Evolutionary conservation across 1,139 yeast genomes (phyloP).

Genomic region (Debaryomyces nepalensis): DNA sequence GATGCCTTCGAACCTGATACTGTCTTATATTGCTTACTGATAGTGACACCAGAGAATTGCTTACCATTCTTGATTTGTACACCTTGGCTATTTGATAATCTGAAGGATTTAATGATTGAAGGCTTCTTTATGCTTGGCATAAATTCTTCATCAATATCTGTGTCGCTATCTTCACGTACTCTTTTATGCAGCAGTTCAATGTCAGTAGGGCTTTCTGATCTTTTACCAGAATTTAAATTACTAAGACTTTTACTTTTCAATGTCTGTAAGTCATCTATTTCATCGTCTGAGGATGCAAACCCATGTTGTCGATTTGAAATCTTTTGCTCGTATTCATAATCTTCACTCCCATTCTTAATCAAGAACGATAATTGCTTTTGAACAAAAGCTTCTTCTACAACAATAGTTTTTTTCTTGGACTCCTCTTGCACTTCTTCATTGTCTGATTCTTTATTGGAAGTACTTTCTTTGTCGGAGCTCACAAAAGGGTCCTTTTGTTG

Average conservation of each 20-base stretch:
- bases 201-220: constrained; percentile 26
- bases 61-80: constrained; percentile 44
- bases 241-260: constrained; percentile 54
- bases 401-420: constrained; percentile 28
- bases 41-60: constrained; percentile 56
- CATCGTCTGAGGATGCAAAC: constrained; percentile 38
- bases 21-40: constrained; percentile 58
- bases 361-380: constrained; percentile 68
- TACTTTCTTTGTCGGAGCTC: constrained; percentile 15
- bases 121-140: constrained; percentile 49
- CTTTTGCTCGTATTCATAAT: constrained; percentile 38
- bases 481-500: constrained; percentile 4
- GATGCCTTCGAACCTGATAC: constrained; percentile 65
- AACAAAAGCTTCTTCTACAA: constrained; percentile 59
- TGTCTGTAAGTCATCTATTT: constrained; percentile 48
- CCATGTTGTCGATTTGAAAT: constrained; percentile 46
- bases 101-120: constrained; percentile 54
- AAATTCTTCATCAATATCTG: constrained; percentile 43
- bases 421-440: constrained; percentile 20
- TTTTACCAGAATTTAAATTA: constrained; percentile 28
- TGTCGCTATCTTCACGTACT: constrained; percentile 24
- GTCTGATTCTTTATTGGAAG: constrained; percentile 20
- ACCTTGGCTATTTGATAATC: constrained; percentile 39
- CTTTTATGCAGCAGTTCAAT: constrained; percentile 19
- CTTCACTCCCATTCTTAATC: constrained; percentile 41